Base-by-base conservation (phyloP, 257 asterid genomes). In the Nicotiana paniculata region DNA sequence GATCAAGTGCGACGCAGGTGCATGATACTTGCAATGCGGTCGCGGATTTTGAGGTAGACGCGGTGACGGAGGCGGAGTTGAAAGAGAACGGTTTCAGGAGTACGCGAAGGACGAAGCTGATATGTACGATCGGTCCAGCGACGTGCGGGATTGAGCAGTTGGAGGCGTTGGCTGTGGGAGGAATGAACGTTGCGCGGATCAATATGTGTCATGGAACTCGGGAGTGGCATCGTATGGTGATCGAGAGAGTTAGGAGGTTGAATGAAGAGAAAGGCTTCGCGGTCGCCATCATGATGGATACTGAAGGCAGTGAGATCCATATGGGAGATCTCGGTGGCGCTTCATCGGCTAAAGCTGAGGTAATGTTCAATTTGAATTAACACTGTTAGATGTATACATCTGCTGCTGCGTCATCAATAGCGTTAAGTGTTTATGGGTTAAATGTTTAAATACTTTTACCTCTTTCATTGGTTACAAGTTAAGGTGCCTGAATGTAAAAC, bases 311-410 rank as follows among this genome's bases (percentile, higher is more conserved):
- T 84, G 99, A 96, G 92, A 94, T 96, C 84, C 99, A 94, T 87
- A 94, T 94, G 98, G 99, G 98, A 43, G 99, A 96, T 86, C 97
- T 96, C 55, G 99, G 98, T 59, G 99, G 99, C 15, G 90, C 95
- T 85, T 81, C 98, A 0, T 95, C 99, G 3, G 96, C 88, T 35
- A 96, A 94, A 90, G 97, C 98, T 43, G 98, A 93, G 97, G 99
- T 94, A 91, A 43, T 43, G 48, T 43, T 43, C 48, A 1, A 3
- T 43, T 39, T 43, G 48, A 43, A 43, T 43, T 43, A 21, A 21
- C 48, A 43, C 10, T 7, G 48, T 43, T 43, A 43, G 48, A 43
- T 43, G 48, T 7, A 43, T 32, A 32, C 48, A 39, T 39, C 10
- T 43, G 48, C 48, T 8, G 48, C 48, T 43, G 48, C 48, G 7